These are phyloP conservation scores for Suhomyces wounanorum DNA, from an alignment of 1,139 yeast species.

Conservation along the genomic window DNA sequence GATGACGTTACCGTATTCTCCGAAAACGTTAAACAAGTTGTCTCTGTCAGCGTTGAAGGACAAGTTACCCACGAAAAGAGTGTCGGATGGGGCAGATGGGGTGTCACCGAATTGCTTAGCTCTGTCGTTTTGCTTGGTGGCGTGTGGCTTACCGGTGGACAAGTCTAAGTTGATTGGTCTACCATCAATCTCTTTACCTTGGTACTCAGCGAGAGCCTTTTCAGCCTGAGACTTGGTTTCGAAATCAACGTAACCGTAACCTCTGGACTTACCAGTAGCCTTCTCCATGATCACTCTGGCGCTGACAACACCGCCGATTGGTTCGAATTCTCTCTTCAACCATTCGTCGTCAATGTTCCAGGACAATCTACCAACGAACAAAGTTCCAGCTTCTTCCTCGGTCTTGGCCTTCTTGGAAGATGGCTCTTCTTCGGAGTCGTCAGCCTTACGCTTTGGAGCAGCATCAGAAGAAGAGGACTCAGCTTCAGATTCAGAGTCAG, in stretches of 20 bases:
- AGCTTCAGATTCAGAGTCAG: conserved; percentile 34
- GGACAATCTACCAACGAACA: conserved; percentile 95
- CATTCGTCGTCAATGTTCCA: conserved; percentile 97
- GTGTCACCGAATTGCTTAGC: conserved; percentile 89
- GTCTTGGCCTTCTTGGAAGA: conserved; percentile 38
- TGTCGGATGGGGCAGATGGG: conserved; percentile 90
- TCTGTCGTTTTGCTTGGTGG: conserved; percentile 61
- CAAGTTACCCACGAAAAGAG: conserved; percentile 92
- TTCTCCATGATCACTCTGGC: conserved; percentile 96
- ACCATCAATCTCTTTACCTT: conserved; percentile 95
- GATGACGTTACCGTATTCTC: conserved; percentile 75
- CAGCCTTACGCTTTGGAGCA: conserved; percentile 39
- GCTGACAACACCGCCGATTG: conserved; percentile 73
- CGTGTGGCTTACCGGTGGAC: conserved; percentile 80
- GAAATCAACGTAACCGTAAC: conserved; percentile 98
- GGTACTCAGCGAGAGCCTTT: conserved; percentile 82
- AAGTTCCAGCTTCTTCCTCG: conserved; percentile 69
- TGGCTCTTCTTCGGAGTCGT: conserved; percentile 38
- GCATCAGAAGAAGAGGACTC: conserved; percentile 21
- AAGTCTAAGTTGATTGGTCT: conserved; percentile 93
- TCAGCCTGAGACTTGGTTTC: conserved; percentile 75
- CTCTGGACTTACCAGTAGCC: conserved; percentile 91
- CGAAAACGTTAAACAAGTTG: conserved; percentile 67
- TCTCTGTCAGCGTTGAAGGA: conserved; percentile 89
- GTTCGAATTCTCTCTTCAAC: conserved; percentile 85